Conservation (phyloP, 2,329 filamentous ascomycete species). For the Trichoderma sp. region DNA sequence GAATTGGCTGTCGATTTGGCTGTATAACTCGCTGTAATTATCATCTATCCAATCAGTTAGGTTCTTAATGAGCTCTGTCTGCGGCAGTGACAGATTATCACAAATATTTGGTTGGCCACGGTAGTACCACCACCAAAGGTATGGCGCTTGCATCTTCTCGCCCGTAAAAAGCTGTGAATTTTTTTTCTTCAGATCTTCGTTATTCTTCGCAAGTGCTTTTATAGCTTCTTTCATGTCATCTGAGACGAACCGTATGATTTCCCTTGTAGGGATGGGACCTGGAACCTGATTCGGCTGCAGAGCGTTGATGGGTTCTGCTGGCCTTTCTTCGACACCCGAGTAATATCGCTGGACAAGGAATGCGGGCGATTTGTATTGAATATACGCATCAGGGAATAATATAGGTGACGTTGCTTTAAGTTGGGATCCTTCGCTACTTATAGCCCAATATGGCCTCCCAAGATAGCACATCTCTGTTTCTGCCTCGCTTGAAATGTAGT, state of each 20-base stretch:
- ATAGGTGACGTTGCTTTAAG: not conserved
- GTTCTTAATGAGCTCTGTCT: not conserved
- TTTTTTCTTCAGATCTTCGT: not conserved
- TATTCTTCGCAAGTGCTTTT: not conserved
- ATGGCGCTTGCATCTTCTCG: not conserved
- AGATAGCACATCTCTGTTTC: not conserved
- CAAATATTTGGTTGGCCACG: not conserved
- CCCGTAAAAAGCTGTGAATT: not conserved
- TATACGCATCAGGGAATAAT: not conserved
- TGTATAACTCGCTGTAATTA: not conserved
- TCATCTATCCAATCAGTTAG: not conserved
- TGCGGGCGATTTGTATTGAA: not conserved
- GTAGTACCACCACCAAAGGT: conserved; percentile 1
- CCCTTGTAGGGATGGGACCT: not conserved
- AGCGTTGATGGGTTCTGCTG: not conserved
- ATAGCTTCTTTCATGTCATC: not conserved
- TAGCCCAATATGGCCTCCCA: not conserved
- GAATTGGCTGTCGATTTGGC: not conserved
- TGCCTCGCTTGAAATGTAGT: not conserved
- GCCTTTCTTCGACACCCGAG: not conserved
- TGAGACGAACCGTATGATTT: not conserved
- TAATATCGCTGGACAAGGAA: not conserved
- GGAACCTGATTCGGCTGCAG: not conserved
- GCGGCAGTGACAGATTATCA: not conserved
- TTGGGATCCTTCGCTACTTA: no score